Conservation (phyloP, 116 monocot genomes). For the Trichopus zeylanicus region DNA sequence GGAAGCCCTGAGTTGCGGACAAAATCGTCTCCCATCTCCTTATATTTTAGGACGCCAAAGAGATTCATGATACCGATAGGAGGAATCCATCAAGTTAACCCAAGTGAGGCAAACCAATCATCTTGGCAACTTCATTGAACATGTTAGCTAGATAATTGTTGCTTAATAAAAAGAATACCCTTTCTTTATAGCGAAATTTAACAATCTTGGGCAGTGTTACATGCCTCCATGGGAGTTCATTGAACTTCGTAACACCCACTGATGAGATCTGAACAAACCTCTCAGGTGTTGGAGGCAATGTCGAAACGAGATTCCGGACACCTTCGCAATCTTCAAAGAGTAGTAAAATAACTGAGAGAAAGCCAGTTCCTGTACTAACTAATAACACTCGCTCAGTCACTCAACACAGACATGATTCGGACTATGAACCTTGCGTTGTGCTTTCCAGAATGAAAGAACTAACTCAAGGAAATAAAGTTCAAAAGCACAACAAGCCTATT, state of each 20-base stretch:
- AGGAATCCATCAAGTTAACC: background rate
- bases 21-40: conserved; percentile 97
- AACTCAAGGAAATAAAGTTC: background rate
- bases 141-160: background rate
- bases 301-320: conserved; percentile 60
- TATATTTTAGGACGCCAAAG: conserved; percentile 93
- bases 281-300: conserved; percentile 52
- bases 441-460: background rate
- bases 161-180: background rate
- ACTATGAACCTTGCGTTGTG: background rate
- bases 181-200: background rate
- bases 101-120: background rate
- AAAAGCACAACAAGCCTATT: background rate
- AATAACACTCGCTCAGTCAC: background rate
- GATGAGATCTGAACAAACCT: conserved; percentile 91
- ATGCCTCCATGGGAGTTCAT: conserved; percentile 91
- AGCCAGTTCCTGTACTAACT: background rate
- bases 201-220: background rate
- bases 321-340: conserved; percentile 78
- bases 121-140: background rate
- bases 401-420: background rate
- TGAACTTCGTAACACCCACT: conserved; percentile 84
- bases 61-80: conserved; percentile 81
- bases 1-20: conserved; percentile 69
- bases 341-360: conserved; percentile 7